Percentiles rank a stretch among this genome's conserved stretches.
These are phyloP conservation scores for Tylopilus felleus DNA, from an alignment of 768 basidiomycete genomes.

Conservation along the genomic window DNA sequence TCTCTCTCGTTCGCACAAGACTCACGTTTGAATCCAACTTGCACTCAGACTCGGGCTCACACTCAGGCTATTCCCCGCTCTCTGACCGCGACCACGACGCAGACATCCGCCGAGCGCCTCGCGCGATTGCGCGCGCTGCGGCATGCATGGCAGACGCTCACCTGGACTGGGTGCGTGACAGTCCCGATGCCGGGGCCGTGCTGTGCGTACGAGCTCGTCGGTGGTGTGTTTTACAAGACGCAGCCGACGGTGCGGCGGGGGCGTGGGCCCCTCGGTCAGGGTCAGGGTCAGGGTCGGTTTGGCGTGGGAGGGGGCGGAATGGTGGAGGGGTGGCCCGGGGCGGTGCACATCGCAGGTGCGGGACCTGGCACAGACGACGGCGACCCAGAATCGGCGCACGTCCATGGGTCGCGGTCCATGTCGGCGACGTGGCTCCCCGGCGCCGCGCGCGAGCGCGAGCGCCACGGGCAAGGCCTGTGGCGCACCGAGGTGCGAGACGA, in stretches of 20 bases:
- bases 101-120: constrained; percentile 26
- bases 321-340: neutral
- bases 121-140: constrained; percentile 34
- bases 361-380: neutral
- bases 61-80: too few relatives aligned
- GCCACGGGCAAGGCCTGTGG: neutral
- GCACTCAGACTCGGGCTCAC: too few relatives aligned
- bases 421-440: constrained; percentile 21
- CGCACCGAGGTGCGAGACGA: constrained; percentile 30
- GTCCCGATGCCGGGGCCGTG: constrained; percentile 37
- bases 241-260: neutral
- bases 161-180: constrained; percentile 20
- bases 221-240: constrained; percentile 52
- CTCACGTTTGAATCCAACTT: too few relatives aligned
- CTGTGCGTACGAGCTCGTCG: constrained; percentile 59
- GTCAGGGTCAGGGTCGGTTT: neutral
- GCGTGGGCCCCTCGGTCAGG: neutral
- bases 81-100: neutral
- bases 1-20: too few relatives aligned
- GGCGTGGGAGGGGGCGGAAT: too few relatives aligned
- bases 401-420: constrained; percentile 25
- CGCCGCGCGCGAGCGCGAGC: neutral
- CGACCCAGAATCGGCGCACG: neutral
- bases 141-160: constrained; percentile 33
- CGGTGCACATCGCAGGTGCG: neutral